Base-by-base conservation (phyloP, 306 rosid genomes). In the Adenanthera pavonina region DNA sequence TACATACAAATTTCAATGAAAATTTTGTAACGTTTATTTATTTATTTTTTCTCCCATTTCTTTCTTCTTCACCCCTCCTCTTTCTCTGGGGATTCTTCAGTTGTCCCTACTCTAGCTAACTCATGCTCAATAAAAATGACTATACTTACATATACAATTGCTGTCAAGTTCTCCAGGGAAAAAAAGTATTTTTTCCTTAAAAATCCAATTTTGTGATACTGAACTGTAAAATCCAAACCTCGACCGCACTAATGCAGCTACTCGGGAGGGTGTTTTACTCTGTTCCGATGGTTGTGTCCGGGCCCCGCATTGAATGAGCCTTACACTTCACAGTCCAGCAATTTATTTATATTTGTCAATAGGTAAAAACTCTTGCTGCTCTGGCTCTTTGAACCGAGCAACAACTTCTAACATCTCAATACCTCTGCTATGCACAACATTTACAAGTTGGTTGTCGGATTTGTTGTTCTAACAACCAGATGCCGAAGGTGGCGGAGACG, bases 231-330 rank as follows among this genome's bases (percentile, higher is more conserved):
- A 61, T 33, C 68, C 43, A 61, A 79, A 79, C 89, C 89, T 85
- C 92, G 84, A 72, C 89, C 85, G 93, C 93, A 85, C 88, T 92
- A 84, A 16, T 73, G 91, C 94, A 90, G 93, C 78, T 75, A 77
- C 72, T 78, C 20, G 72, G 87, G 87, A 86, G 87, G 90, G 91
- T 70, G 30, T 34, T 80, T 51, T 72, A 78, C 78, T 88, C 74
- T 72, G 74, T 68, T 84, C 87, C 81, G 84, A 86, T 49, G 87
- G 87, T 64, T 84, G 90, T 75, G 91, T 85, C 83, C 72, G 85
- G 89, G 91, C 80, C 96, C 89, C 94, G 86, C 92, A 86, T 93
- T 80, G 97, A 92, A 81, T 83, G 94, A 91, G 89, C 97, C 82
- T 79, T 80, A 87, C 90, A 88, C 93, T 80, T 78, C 73, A 87